phyloP scores from a whole-genome alignment of 2,329 filamentous ascomycete species.

The Volutella citrinella region DNA sequence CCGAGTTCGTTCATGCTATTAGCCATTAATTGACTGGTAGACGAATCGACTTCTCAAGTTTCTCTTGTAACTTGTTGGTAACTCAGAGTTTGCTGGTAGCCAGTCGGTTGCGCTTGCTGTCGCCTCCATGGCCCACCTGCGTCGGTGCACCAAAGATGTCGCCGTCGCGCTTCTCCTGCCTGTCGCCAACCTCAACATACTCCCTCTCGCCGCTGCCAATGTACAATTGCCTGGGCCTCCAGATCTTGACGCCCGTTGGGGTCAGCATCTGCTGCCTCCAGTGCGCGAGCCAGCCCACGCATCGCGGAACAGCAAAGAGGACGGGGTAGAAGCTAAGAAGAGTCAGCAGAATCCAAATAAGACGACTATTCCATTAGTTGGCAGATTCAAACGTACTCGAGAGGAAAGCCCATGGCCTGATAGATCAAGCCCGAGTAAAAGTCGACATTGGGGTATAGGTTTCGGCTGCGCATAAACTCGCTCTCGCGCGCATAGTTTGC shows the following conservation, averaged over 20 bases:
- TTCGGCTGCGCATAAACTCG: conserved; percentile 47
- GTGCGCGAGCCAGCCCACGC: conserved; percentile 50
- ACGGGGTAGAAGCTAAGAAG: conserved; percentile 45
- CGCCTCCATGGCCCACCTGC: conserved; percentile 37
- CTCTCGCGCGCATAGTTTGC: conserved; percentile 43
- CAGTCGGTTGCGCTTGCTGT: conserved; percentile 40
- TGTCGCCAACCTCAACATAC: conserved; percentile 37
- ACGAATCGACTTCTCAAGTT: too few relatives aligned
- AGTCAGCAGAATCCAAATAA: too few relatives aligned
- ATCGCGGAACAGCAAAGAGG: conserved; percentile 48
- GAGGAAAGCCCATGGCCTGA: conserved; percentile 51
- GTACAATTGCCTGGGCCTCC: conserved; percentile 48
- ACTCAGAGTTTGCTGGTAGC: conserved; percentile 38
- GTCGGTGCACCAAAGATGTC: conserved; percentile 34
- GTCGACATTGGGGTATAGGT: conserved; percentile 50
- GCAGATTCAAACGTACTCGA: conserved; percentile 32
- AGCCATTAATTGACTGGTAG: too few relatives aligned
- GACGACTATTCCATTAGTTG: too few relatives aligned
- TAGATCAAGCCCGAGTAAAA: conserved; percentile 52
- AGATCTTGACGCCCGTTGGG: conserved; percentile 46
- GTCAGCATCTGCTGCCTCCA: conserved; percentile 50
- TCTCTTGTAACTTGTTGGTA: too few relatives aligned
- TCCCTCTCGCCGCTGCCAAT: conserved; percentile 41
- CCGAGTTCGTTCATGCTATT: too few relatives aligned
- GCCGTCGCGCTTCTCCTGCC: conserved; percentile 29